Evolutionary conservation across 495 filamentous ascomycete species (phyloP), one percentile per base, ranked within the genome.

Genomic region (Xylaria longipes): DNA sequence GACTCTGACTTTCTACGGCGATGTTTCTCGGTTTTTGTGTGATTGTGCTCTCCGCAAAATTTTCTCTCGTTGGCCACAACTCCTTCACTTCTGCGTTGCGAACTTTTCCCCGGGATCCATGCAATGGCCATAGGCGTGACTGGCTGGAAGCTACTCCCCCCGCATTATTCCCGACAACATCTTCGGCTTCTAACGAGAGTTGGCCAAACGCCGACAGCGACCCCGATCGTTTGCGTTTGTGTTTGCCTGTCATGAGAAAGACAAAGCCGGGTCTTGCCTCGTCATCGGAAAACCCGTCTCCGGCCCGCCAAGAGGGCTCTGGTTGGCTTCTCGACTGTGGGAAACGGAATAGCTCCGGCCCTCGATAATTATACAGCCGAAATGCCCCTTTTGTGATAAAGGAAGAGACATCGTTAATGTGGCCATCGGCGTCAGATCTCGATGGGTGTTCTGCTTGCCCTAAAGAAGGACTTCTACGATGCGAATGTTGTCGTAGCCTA

Each of bases 241-340:
- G 69, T 20, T 43, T 65, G 12, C 73, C 54, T 20, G 68, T 54
- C 72, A 74, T 71, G 2, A 43, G 15, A 14, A 72, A 73, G 0
- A 37, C 2, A 33, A 73, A 72, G 11, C 62, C 58, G 8, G 77
- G 72, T 14, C 27, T 77, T 11, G 45, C 72, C 54, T 79, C 77
- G 9, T 76, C 77, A 7, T 37, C 72, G 14, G 77, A 76, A 52
- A 79, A 79, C 9, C 73, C 77, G 27, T 79, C 77, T 8, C 77
- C 77, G 37, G 56, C 11, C 3, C 63, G 45, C 77, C 77, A 79
- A 22, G 45, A 15, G 12, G 71, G 64, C 43, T 73, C 71, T n/a
- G 58, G 63, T 65, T 75, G 72, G 65, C 58, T 68, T 7, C 12
- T 64, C 57, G 73, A 46, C 14, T 72, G 76, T 22, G 73, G 75